Conservation (phyloP, 768 basidiomycete species). For the Lentinula edodes region DNA sequence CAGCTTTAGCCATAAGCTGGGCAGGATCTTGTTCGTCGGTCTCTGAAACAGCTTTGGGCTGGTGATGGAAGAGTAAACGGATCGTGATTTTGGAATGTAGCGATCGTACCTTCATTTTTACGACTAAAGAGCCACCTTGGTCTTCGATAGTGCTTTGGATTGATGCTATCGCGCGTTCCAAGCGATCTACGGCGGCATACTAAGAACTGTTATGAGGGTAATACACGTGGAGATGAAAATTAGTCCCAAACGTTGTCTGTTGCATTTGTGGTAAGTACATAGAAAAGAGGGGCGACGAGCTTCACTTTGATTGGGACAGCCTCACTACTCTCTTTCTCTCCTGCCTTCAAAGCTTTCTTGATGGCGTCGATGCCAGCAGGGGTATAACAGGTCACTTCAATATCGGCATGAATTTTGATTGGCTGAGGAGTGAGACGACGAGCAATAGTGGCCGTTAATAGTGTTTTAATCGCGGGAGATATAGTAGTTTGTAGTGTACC, state of each 20-base stretch:
- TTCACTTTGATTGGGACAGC: constrained; percentile 96
- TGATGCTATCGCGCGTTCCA: constrained; percentile 89
- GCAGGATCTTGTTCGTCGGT: constrained; percentile 97
- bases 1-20: constrained; percentile 93
- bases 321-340: constrained; percentile 83
- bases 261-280: constrained; percentile 92
- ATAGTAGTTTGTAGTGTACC: constrained; percentile 54
- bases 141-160: constrained; percentile 83
- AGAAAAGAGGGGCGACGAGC: constrained; percentile 92
- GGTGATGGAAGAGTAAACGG: neutral
- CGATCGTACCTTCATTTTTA: constrained; percentile 88
- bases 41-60: constrained; percentile 98
- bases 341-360: constrained; percentile 83
- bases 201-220: constrained; percentile 16
- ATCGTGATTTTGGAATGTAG: neutral
- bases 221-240: neutral
- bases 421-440: constrained; percentile 96
- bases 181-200: constrained; percentile 86
- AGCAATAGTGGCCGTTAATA: constrained; percentile 81
- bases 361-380: constrained; percentile 97
- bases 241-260: constrained; percentile 76
- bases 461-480: constrained; percentile 47
- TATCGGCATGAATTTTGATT: constrained; percentile 96
- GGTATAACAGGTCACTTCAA: constrained; percentile 94
- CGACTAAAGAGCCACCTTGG: constrained; percentile 78